A percentile compares a stretch with the other conserved stretches of the same genome.
Evolutionary conservation across 139 green algal species (phyloP).

Genomic region (Pycnococcus provasolii): DNA sequence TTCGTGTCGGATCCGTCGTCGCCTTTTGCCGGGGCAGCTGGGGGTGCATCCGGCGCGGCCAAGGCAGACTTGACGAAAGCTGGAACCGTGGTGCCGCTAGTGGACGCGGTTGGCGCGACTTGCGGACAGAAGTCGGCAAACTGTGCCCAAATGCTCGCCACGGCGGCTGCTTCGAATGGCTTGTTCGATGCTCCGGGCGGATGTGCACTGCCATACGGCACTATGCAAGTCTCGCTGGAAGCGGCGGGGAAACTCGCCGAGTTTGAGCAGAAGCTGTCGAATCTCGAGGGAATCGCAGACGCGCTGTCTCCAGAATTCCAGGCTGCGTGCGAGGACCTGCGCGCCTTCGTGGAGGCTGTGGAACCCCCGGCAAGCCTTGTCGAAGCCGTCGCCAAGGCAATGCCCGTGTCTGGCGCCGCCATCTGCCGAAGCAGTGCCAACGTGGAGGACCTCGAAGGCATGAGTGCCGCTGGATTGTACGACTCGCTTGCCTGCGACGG

Average conservation of each 20-base stretch:
- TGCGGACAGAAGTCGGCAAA: too few species aligned
- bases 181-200: too few species aligned
- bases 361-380: not conserved
- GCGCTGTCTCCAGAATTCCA: too few species aligned
- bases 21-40: not conserved
- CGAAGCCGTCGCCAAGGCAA: not conserved
- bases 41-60: not conserved
- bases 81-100: not conserved
- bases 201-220: too few species aligned
- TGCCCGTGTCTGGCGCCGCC: not conserved
- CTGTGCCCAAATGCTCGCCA: too few species aligned
- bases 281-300: too few species aligned
- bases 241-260: too few species aligned
- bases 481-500: slow-evolving; percentile 75
- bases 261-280: too few species aligned
- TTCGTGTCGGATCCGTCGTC: not conserved
- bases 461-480: slow-evolving; percentile 86
- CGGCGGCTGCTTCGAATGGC: too few species aligned
- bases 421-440: slow-evolving; percentile 69
- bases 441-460: slow-evolving; percentile 85
- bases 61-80: not conserved
- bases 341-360: not conserved
- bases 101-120: too few species aligned
- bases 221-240: too few species aligned
- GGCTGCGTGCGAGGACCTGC: too few species aligned